Base-by-base conservation (phyloP, 176 grass and related monocot species). In the Oryza officinalis region DNA sequence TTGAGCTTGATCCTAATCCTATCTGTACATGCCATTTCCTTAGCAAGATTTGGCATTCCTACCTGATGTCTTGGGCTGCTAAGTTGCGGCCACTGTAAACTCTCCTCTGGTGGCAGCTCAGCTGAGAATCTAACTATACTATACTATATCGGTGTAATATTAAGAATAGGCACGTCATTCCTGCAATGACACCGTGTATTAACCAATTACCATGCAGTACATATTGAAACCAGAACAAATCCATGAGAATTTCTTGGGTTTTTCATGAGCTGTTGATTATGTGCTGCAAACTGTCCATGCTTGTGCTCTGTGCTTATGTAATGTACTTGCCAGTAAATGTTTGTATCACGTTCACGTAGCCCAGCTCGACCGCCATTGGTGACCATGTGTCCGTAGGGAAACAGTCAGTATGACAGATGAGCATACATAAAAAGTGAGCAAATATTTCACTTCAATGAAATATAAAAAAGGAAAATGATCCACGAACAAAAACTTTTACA, bases 21-120 rank as follows among this genome's bases (percentile, higher is more conserved):
- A 40, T 81, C 18, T 65, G 41, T 77, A 41, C 54, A 3, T 77
- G 65, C 64, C 31, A 52, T 77, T 86, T 85, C 60, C 4, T 38
- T 60, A 28, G 44, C 14, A 44, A 72, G 84, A 60, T 77, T 10
- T 77, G 43, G 67, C 78, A 37, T 40, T 11, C 17, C 50, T 57
- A 23, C 10, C 60, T 68, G 33, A 6, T 61, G 68, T 72, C 68
- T 52, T 64, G 32, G 83, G 59, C 32, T 83, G 67, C 59, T 35
- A 67, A 71, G 66, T 15, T 78, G 88, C 20, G 38, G 72, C 31
- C 25, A 77, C 20, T 32, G n/a, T 50, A 5, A 38, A 32, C 63
- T 44, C 35, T 65, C 25, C 8, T 4, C 35, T 71, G 14, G 67
- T 14, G 20, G 27, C 26, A 66, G 50, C 37, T 73, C 27, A 67